Evolutionary conservation across 1,284 basidiomycete species (phyloP), one percentile per base, ranked within the genome.

Genomic region (Fomitopsis palustris): DNA sequence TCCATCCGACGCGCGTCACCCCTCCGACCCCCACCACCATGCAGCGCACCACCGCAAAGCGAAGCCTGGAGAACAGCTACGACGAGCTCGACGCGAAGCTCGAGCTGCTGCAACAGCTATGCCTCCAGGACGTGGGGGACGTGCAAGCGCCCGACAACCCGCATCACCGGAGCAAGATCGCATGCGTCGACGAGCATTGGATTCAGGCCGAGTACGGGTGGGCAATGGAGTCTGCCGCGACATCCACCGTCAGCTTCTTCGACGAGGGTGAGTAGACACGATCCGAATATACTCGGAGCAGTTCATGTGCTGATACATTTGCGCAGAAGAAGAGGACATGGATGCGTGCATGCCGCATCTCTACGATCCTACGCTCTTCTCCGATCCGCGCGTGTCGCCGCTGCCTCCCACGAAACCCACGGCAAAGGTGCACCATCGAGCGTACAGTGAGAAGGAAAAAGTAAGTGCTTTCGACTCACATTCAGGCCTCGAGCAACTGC

Each of bases 341-440:
- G 70, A 71, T 62, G 64, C 68, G 25, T 72, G 71, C 53, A 64
- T 67, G 45, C 66, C 67, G 23, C 65, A 55, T 58, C 57, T 70
- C 19, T 71, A 72, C 51, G 71, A 72, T 62, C 71, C 71, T 2
- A 63, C 61, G 10, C 59, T 72, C 55, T 72, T 70, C 64, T 47
- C 66, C 19, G 58, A 64, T 38, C 63, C 62, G 12, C 60, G 56
- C 41, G 37, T 31, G 59, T 56, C 29, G 19, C 37, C 38, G 49
- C 39, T 55, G 41, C 61, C 45, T 58, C 58, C 64, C 35, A 57
- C 43, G 2, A 23, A 38, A 33, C 58, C 17, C 61, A 61, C 31
- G 23, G 56, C 12, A 9, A 53, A 23, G 31, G 3, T 16, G 31
- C 39, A 60, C 37, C 55, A 53, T 2, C 59, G 51, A 38, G 49